Evolutionary conservation across 2,329 filamentous ascomycete species (phyloP).

Genomic region (Colletotrichum caudatum): DNA sequence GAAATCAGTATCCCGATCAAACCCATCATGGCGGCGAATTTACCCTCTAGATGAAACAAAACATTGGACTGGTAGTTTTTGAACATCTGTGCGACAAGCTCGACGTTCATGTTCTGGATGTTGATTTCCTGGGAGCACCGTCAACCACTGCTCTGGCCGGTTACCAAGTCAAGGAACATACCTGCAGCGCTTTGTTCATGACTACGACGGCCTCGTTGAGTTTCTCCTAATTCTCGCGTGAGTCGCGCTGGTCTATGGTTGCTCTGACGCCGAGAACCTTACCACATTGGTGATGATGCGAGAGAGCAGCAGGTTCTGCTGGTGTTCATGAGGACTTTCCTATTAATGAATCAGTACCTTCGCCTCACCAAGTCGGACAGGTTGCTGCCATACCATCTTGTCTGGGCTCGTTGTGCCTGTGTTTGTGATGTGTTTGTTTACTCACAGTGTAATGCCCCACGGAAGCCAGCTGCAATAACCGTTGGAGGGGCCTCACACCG

Average conservation of each 20-base stretch:
- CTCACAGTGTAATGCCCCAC: constrained; percentile 1
- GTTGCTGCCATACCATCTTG: constrained; percentile 35
- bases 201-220: constrained; percentile 93
- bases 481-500: constrained; percentile 5
- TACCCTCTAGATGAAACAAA: constrained; percentile 96
- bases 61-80: constrained; percentile 99
- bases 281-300: constrained; percentile 98
- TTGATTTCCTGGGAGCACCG: constrained; percentile 82
- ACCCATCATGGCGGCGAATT: constrained; percentile 25
- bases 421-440: constrained; percentile 31
- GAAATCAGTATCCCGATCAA: not conserved
- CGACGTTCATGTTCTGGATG: constrained; percentile 98
- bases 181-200: constrained; percentile 92
- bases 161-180: constrained; percentile 49
- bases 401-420: constrained; percentile 8
- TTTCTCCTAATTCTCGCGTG: constrained; percentile 77
- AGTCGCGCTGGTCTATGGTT: constrained; percentile 16
- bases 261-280: constrained; percentile 54
- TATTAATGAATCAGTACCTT: constrained; percentile 46
- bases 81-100: constrained; percentile 98
- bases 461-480: not conserved
- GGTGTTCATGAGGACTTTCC: constrained; percentile 98
- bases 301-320: constrained; percentile 92
- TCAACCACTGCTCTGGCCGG: not conserved
- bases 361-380: not conserved